phyloP scores from a whole-genome alignment of 495 filamentous ascomycete genomes.

The Podospora appendiculata region DNA sequence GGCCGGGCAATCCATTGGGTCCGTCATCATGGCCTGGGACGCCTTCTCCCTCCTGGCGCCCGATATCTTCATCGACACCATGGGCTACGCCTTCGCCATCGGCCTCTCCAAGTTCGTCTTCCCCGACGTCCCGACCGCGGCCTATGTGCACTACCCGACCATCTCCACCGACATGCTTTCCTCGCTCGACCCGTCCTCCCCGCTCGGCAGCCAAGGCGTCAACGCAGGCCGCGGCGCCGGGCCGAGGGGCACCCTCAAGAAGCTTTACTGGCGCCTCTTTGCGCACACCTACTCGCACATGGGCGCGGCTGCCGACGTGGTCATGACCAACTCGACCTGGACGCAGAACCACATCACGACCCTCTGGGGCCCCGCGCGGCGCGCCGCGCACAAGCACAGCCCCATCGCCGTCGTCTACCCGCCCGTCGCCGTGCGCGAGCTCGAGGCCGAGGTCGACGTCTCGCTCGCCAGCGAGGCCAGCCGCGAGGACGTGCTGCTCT shows the following conservation, averaged over 20 bases:
- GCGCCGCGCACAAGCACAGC: conserved; percentile 30
- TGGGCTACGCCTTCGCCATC: conserved; percentile 92
- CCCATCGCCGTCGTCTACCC: conserved; percentile 73
- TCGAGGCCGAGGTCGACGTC: conserved; percentile 64
- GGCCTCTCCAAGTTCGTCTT: conserved; percentile 79
- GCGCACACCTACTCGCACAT: conserved; percentile 72
- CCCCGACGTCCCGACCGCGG: conserved; percentile 70
- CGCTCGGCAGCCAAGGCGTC: conserved; percentile 59
- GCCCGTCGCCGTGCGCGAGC: conserved; percentile 78
- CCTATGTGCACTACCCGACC: conserved; percentile 96
- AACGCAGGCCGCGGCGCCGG: conserved; percentile 77
- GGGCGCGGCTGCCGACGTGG: conserved; percentile 74
- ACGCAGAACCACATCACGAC: conserved; percentile 75
- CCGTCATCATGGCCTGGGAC: conserved; percentile 77
- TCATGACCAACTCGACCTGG: conserved; percentile 97
- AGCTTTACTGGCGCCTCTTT: conserved; percentile 78
- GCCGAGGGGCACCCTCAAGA: conserved; percentile 57
- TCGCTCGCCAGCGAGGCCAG: conserved; percentile 47
- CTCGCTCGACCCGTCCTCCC: conserved; percentile 57
- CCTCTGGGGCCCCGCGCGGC: conserved; percentile 63
- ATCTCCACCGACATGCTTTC: conserved; percentile 97
- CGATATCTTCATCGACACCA: conserved; percentile 93
- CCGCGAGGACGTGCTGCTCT: conserved; percentile 66
- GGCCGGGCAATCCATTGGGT: conserved; percentile 86
- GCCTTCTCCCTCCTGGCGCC: conserved; percentile 89